Percentiles rank a stretch among this genome's conserved stretches.
Evolutionary conservation across 768 basidiomycete genomes (phyloP).

Genomic region (Obba rivulosa): DNA sequence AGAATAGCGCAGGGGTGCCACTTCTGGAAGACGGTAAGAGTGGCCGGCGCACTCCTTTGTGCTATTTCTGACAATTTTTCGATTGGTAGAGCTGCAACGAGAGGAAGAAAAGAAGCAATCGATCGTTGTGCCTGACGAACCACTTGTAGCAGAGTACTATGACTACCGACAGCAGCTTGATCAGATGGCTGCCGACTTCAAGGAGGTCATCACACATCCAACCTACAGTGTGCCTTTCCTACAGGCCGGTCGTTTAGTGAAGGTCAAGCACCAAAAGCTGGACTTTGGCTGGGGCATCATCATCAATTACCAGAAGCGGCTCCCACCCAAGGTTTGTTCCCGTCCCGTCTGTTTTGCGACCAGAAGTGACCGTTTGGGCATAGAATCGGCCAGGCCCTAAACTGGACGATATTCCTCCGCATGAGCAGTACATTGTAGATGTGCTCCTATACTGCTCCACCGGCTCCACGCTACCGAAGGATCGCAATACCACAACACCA

Average conservation of each 20-base stretch:
- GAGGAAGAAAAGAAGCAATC: conserved; percentile 63
- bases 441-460: conserved; percentile 79
- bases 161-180: conserved; percentile 91
- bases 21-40: conserved; percentile 75
- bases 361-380: background rate
- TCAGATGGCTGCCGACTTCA: conserved; percentile 82
- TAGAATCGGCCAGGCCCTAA: conserved; percentile 65
- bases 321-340: conserved; percentile 65
- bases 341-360: background rate
- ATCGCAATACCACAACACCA: conserved; percentile 46
- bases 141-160: conserved; percentile 83
- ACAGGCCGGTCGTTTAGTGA: conserved; percentile 87
- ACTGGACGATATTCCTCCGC: conserved; percentile 68
- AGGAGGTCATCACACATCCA: conserved; percentile 91
- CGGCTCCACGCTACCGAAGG: conserved; percentile 56
- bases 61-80: background rate
- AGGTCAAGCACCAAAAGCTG: conserved; percentile 76
- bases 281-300: conserved; percentile 98
- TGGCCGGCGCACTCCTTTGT: conserved; percentile 6
- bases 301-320: conserved; percentile 85
- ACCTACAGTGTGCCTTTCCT: conserved; percentile 93
- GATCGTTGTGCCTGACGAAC: conserved; percentile 80
- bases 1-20: conserved; percentile 90
- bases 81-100: conserved; percentile 57
- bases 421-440: conserved; percentile 90